Evolutionary conservation across 2,329 filamentous ascomycete genomes (phyloP), one percentile per base, ranked within the genome.

Genomic region (Stemphylium vesicarium): DNA sequence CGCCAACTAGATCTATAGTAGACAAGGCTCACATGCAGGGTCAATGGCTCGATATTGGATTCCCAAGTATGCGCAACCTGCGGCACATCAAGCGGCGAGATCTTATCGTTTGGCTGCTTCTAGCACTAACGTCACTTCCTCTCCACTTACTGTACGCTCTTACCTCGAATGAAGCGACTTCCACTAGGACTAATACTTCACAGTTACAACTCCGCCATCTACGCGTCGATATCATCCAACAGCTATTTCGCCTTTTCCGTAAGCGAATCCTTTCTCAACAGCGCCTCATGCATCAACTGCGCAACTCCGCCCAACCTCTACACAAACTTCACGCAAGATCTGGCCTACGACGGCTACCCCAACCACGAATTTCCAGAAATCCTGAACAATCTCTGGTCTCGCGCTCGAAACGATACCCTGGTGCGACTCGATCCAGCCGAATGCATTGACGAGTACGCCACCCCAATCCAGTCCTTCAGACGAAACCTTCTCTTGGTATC

Each of bases 171-270:
- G n/a, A 36, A 16, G 33, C 33, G 16, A 36, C 13, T 36, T 16
- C 16, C 33, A 36, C 33, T 16, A 9, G 13, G 13, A 16, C 33
- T 36, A 15, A 36, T 36, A 9, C 33, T 36, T 8, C 15, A 36
- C n/a, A 69, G 66, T 11, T 71, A 68, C 47, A 69, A 69, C 41
- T 72, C 69, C 2, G 58, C 63, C 1, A 62, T 70, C 0, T 71
- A 60, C 37, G 45, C 46, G 2, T 65, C 65, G 3, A 47, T 63
- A 10, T 48, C 50, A 7, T 54, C 60, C 3, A 64, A 64, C 24
- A 24, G 41, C 35, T 70, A 68, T 40, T 49, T 31, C 7, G 56
- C 48, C 2, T 61, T 36, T 4, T 36, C 33, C 15, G 33, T 36
- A 16, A 36, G 33, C 33, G 33, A 36, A 36, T 36, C 33, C 16